Percentiles rank a stretch among this genome's conserved stretches.
Evolutionary conservation across 441 rosid genomes (phyloP).

Genomic region (Croton laevigatus): DNA sequence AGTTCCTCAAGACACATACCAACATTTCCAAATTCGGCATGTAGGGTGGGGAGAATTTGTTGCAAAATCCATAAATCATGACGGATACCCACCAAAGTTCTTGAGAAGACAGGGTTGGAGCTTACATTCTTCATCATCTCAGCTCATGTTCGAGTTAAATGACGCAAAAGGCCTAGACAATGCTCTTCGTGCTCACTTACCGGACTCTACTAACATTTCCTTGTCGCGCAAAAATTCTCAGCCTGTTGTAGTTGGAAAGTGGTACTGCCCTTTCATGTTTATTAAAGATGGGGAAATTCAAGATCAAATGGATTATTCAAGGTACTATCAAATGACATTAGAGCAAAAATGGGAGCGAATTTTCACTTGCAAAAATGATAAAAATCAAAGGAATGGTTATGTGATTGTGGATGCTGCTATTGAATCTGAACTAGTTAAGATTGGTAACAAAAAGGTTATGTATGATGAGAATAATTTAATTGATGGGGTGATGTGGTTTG

Average conservation of each 20-base stretch:
- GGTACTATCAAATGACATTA: slow-evolving; percentile 47
- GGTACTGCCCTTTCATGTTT: slow-evolving; percentile 72
- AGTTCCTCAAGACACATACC: slow-evolving; percentile 40
- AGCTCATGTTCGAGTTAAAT: slow-evolving; percentile 28
- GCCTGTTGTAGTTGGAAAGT: slow-evolving; percentile 41
- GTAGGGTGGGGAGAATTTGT: slow-evolving; percentile 15
- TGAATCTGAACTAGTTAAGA: slow-evolving; percentile 27
- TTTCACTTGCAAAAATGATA: slow-evolving; percentile 23
- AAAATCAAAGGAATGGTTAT: neutral
- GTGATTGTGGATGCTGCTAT: slow-evolving; percentile 35
- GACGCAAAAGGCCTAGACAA: slow-evolving; percentile 53
- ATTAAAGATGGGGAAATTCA: slow-evolving; percentile 35
- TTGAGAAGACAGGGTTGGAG: slow-evolving; percentile 50
- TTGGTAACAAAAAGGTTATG: slow-evolving; percentile 25
- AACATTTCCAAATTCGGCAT: slow-evolving; percentile 42
- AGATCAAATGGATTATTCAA: slow-evolving; percentile 36
- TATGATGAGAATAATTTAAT: slow-evolving; percentile 6
- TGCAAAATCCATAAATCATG: slow-evolving; percentile 43
- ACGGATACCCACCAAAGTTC: slow-evolving; percentile 54
- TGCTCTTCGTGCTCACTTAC: slow-evolving; percentile 36
- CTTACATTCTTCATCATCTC: slow-evolving; percentile 16
- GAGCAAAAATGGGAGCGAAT: slow-evolving; percentile 56
- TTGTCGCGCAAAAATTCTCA: slow-evolving; percentile 17
- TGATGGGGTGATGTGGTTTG: slow-evolving; percentile 42
- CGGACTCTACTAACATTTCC: slow-evolving; percentile 27